phyloP scores from a whole-genome alignment of 2,329 filamentous ascomycete species.

The Lecanicillium sp. region DNA sequence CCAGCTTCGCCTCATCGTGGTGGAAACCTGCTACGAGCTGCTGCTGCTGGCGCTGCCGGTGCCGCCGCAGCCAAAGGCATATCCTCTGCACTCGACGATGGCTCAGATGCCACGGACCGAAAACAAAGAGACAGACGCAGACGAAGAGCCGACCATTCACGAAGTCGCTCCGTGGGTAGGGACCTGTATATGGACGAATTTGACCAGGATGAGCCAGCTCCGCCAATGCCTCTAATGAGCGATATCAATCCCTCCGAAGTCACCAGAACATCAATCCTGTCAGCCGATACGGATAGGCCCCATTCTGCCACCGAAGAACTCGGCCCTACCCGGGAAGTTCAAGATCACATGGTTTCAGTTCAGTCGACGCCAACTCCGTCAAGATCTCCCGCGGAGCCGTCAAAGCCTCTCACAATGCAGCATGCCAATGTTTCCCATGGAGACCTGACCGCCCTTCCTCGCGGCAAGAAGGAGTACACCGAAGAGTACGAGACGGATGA shows the following conservation, averaged over 20 bases:
- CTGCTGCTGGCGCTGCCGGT: constrained; percentile 39
- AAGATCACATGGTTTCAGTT: constrained; percentile 54
- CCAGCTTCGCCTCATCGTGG: constrained; percentile 40
- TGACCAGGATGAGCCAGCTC: constrained; percentile 49
- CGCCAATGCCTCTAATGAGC: constrained; percentile 84
- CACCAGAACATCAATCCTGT: constrained; percentile 80
- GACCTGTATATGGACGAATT: constrained; percentile 45
- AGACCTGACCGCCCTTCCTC: constrained; percentile 49
- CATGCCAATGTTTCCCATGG: constrained; percentile 60
- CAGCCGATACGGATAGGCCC: constrained; percentile 70
- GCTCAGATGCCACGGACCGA: constrained; percentile 43
- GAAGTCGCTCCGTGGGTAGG: constrained; percentile 38
- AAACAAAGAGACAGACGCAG: constrained; percentile 46
- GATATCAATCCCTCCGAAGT: constrained; percentile 81
- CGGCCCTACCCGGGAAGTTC: constrained; percentile 57
- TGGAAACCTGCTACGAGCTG: constrained; percentile 38
- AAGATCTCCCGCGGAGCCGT: constrained; percentile 45
- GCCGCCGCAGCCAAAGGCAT: constrained; percentile 30
- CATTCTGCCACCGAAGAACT: constrained; percentile 60
- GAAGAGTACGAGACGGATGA: constrained; percentile 45
- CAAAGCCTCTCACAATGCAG: constrained; percentile 59
- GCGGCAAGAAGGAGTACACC: constrained; percentile 37
- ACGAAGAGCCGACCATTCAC: constrained; percentile 43
- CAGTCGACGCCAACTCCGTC: constrained; percentile 59
- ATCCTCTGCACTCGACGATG: constrained; percentile 30